Percentiles rank a stretch among this genome's conserved stretches.
These are phyloP conservation scores for Artemisia annua DNA, from an alignment of 129 eudicot species.

Conservation along the genomic window DNA sequence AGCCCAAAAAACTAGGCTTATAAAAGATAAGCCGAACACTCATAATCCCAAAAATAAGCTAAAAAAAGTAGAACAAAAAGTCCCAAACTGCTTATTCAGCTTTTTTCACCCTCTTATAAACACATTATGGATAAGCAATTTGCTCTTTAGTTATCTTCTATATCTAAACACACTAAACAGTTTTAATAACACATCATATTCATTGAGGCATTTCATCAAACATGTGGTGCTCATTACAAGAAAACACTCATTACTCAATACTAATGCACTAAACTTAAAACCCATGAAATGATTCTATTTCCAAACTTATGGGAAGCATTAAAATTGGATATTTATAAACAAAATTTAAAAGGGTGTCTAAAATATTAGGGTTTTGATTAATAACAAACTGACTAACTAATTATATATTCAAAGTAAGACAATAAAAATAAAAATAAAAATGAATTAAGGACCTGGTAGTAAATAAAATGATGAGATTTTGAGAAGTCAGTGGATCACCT, in stretches of 20 bases:
- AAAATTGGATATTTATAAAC: background rate
- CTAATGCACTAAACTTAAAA: background rate
- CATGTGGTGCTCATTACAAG: constrained; percentile 22
- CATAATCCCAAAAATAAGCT: too few species aligned
- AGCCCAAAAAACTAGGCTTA: too few species aligned
- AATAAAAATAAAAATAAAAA: background rate
- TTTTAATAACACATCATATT: background rate
- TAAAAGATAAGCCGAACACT: too few species aligned
- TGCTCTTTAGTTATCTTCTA: too few species aligned
- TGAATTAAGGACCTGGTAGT: background rate
- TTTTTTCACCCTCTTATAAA: too few species aligned
- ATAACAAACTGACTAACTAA: too few species aligned
- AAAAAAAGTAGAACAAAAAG: too few species aligned
- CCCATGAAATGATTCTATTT: constrained; percentile 3
- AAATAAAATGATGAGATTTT: constrained; percentile 6
- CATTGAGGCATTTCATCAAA: constrained; percentile 34
- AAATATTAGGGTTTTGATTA: constrained; percentile 10
- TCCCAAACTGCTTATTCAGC: too few species aligned
- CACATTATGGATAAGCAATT: too few species aligned
- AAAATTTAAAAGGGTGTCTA: background rate
- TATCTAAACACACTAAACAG: too few species aligned
- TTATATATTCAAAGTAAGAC: background rate
- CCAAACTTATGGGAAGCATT: background rate
- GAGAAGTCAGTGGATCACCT: constrained; percentile 11
- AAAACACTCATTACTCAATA: background rate